Evolutionary conservation across 257 asterid species (phyloP), one percentile per base, ranked within the genome.

Genomic region (Mentha longifolia): DNA sequence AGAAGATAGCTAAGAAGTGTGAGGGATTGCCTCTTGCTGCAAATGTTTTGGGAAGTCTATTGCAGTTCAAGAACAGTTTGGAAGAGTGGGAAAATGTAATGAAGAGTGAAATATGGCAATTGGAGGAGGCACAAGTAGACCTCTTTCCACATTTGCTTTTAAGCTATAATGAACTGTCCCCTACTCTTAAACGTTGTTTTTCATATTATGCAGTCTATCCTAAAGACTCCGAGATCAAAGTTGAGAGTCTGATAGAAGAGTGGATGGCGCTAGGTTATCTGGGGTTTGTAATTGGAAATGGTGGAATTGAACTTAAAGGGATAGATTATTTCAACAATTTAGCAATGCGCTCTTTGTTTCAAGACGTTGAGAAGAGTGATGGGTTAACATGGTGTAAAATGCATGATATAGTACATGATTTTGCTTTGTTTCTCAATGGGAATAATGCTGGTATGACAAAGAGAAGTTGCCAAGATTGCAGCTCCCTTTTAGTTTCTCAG

Each of bases 391-490:
- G 9, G 17, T 56, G 39, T 13, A 28, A 56, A 25, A 56, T 56
- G 62, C 62, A 56, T 56, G 62, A 56, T 56, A 56, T 56, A 5
- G n/a, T n/a, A n/a, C n/a, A n/a, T n/a, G n/a, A n/a, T n/a, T n/a
- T n/a, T n/a, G n/a, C n/a, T n/a, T n/a, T n/a, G n/a, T n/a, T n/a
- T n/a, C n/a, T n/a, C n/a, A n/a, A n/a, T n/a, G n/a, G n/a, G n/a
- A n/a, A n/a, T n/a, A n/a, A n/a, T n/a, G n/a, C n/a, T n/a, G n/a
- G n/a, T 30, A 17, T 31, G 39, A 10, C 3, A 9, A 1, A 2
- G 55, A 7, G 39, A 12, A 8, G n/a, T n/a, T n/a, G n/a, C n/a
- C n/a, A n/a, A n/a, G n/a, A n/a, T n/a, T n/a, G n/a, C n/a, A n/a
- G n/a, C n/a, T n/a, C n/a, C n/a, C n/a, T n/a, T n/a, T n/a, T n/a